A percentile compares a stretch with the other conserved stretches of the same genome.
These are phyloP conservation scores for Canavalia gladiata DNA, from an alignment of 306 rosid genomes.

Conservation along the genomic window DNA sequence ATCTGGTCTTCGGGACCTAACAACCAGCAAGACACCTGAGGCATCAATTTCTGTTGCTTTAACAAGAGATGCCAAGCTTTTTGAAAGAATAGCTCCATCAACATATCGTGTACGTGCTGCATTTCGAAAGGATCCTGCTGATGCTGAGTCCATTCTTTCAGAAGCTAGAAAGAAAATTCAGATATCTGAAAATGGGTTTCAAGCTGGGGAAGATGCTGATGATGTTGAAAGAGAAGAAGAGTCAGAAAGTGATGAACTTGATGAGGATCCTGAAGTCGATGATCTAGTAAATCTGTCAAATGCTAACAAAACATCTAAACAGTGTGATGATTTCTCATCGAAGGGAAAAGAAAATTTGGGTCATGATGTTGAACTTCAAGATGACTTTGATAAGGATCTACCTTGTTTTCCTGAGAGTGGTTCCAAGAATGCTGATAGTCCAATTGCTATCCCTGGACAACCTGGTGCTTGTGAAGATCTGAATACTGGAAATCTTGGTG, in stretches of 20 bases:
- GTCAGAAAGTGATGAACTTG: constrained; percentile 93
- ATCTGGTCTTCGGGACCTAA: constrained; percentile 98
- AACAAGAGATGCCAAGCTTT: constrained; percentile 97
- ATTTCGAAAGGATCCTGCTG: constrained; percentile 89
- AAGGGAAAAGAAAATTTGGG: constrained; percentile 67
- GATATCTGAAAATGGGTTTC: constrained; percentile 90
- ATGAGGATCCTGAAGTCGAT: constrained; percentile 95
- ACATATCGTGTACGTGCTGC: constrained; percentile 94
- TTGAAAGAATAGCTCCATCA: constrained; percentile 98
- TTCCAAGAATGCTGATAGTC: constrained; percentile 60
- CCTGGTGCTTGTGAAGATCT: constrained; percentile 59
- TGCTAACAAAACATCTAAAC: constrained; percentile 60
- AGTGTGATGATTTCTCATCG: constrained; percentile 58
- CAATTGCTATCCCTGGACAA: constrained; percentile 52
- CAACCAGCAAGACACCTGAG: constrained; percentile 98
- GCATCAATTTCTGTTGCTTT: constrained; percentile 99
- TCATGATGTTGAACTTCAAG: constrained; percentile 59
- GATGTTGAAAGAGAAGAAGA: constrained; percentile 95
- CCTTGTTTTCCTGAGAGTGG: constrained; percentile 57
- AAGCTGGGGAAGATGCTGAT: constrained; percentile 88
- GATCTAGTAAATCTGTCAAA: constrained; percentile 66
- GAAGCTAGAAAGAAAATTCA: constrained; percentile 94
- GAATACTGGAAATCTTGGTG: constrained; percentile 59
- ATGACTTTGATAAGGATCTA: constrained; percentile 65
- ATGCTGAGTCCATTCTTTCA: constrained; percentile 89